These are phyloP conservation scores for Crucihimalaya himalaica DNA, from an alignment of 345 rosid genomes.

Conservation along the genomic window DNA sequence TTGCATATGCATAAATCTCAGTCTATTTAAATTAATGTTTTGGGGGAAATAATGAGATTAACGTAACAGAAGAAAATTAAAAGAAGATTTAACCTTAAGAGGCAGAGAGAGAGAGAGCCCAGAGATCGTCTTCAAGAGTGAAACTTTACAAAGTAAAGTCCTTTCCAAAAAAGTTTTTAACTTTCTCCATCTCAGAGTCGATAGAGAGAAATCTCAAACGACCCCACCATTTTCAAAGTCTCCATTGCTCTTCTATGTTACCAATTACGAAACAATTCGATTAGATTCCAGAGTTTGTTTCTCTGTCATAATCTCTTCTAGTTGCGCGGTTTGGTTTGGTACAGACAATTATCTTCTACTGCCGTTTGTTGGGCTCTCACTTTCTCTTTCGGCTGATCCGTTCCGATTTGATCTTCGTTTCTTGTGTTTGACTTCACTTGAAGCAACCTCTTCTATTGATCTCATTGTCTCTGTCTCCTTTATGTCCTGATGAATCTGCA, in stretches of 20 bases:
- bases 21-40: not conserved
- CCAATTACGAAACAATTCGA: not conserved
- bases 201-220: conserved; percentile 14
- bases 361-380: conserved; percentile 77
- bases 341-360: not conserved
- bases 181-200: conserved; percentile 1
- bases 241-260: not conserved
- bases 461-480: not conserved
- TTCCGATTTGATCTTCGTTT: conserved; percentile 35
- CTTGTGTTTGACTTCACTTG: conserved; percentile 63
- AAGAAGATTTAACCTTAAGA: not conserved
- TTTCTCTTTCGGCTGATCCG: conserved; percentile 47
- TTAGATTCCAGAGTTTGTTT: conserved; percentile 9
- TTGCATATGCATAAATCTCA: not conserved
- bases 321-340: conserved; percentile 32
- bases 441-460: conserved; percentile 54
- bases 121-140: not conserved
- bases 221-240: conserved; percentile 10
- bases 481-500: conserved; percentile 38
- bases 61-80: not conserved
- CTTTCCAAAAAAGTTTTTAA: not conserved
- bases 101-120: not conserved
- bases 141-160: conserved; percentile 16
- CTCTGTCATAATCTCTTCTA: conserved; percentile 15
- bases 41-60: not conserved